These are phyloP conservation scores for Oehlia diaphana DNA, from an alignment of 192 early-diverging fungal species.

Conservation along the genomic window DNA sequence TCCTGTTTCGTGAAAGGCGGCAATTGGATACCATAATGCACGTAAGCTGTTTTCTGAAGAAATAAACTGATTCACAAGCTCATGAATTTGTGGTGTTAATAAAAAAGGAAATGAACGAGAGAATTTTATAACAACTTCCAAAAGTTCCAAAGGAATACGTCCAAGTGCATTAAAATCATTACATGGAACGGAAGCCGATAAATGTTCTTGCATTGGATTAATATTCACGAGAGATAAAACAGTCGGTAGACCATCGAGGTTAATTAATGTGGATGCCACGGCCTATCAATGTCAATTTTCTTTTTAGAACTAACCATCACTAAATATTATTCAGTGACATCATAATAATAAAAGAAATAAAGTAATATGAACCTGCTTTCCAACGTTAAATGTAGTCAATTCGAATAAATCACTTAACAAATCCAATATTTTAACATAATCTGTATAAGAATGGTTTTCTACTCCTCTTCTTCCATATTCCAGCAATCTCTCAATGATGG, in stretches of 20 bases:
- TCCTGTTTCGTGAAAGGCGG: constrained; percentile 25
- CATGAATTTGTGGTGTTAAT: constrained; percentile 11
- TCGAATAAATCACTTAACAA: constrained; percentile 27
- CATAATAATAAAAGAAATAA: not conserved
- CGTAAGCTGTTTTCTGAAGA: constrained; percentile 21
- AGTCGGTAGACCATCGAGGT: constrained; percentile 29
- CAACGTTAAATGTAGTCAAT: constrained; percentile 24
- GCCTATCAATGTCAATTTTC: constrained; percentile 24
- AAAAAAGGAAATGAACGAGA: constrained; percentile 17
- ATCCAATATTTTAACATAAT: constrained; percentile 6
- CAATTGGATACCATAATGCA: constrained; percentile 29
- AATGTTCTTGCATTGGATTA: not conserved
- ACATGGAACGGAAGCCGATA: not conserved
- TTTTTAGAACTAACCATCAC: not conserved
- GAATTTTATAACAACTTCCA: constrained; percentile 31
- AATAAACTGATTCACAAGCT: constrained; percentile 10
- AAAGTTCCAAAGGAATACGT: constrained; percentile 25
- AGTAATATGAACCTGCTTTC: constrained; percentile 29
- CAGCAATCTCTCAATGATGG: constrained; percentile 22
- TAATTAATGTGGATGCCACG: constrained; percentile 30
- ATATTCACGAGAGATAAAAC: constrained; percentile 23
- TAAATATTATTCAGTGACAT: not conserved
- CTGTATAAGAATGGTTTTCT: not conserved
- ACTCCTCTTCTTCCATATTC: constrained; percentile 5
- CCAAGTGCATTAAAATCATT: not conserved